Evolutionary conservation across 2,329 filamentous ascomycete genomes (phyloP).

Genomic region (Diaporthe capsici): DNA sequence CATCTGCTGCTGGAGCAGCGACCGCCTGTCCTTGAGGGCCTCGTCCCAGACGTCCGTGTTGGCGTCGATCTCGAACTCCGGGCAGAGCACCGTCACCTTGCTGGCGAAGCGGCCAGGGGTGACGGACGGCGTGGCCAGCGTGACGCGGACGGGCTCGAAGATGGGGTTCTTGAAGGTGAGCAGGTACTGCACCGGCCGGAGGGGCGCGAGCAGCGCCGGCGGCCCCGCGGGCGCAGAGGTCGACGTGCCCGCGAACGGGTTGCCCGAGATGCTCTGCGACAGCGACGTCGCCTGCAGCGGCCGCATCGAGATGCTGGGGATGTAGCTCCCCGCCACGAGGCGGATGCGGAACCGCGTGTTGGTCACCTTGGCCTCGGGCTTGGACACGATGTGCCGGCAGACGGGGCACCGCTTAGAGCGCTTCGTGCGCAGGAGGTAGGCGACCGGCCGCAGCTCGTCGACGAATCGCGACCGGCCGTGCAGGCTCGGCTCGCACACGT

Average conservation of each 20-base stretch:
- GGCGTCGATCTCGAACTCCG: conserved; percentile 92
- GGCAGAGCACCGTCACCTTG: conserved; percentile 92
- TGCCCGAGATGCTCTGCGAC: conserved; percentile 41
- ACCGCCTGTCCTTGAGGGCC: conserved; percentile 73
- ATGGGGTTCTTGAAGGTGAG: conserved; percentile 94
- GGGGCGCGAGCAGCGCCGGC: conserved; percentile 64
- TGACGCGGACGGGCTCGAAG: conserved; percentile 91
- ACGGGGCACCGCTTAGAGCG: conserved; percentile 92
- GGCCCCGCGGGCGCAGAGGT: conserved; percentile 29
- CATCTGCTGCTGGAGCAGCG: conserved; percentile 50
- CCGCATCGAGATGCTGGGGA: conserved; percentile 84
- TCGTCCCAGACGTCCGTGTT: conserved; percentile 94
- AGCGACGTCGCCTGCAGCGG: conserved; percentile 61
- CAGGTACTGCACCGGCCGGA: conserved; percentile 81
- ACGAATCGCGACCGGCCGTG: conserved; percentile 70
- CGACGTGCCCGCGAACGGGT: conserved; percentile 36
- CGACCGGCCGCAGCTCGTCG: conserved; percentile 83
- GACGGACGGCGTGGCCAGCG: conserved; percentile 84
- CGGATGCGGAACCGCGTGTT: conserved; percentile 94
- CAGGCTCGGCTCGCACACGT: conserved; percentile 59
- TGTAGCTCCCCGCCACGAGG: conserved; percentile 88
- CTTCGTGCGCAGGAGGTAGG: conserved; percentile 89
- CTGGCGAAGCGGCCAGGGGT: conserved; percentile 84
- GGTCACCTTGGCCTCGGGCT: conserved; percentile 91
- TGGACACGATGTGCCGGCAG: conserved; percentile 95